Conservation (phyloP, 179 eudicot genomes). For the Monotropa hypopitys region DNA sequence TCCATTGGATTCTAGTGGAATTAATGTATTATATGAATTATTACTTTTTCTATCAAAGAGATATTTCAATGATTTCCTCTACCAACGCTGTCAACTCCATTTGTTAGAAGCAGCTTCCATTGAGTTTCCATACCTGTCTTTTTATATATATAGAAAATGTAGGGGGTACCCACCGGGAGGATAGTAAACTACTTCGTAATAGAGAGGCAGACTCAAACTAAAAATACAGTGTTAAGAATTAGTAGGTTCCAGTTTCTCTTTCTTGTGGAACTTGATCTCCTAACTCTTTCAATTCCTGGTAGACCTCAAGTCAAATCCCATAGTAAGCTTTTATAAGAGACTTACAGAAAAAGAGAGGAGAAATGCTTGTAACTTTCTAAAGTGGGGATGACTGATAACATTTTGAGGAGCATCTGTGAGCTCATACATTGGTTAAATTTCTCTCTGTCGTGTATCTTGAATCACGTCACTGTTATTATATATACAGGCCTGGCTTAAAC, state of each 20-base stretch:
- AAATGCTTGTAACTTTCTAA: neutral
- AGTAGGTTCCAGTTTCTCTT: neutral
- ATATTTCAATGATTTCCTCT: no score
- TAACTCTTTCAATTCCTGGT: neutral
- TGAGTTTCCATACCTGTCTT: no score
- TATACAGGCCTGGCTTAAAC: constrained; percentile 77
- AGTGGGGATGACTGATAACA: neutral
- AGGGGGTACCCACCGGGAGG: no score
- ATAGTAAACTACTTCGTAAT: no score
- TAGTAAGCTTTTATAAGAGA: neutral
- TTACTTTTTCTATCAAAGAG: no score
- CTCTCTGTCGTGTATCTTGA: neutral
- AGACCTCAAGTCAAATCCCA: neutral
- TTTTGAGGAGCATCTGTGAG: neutral
- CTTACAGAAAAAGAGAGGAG: neutral
- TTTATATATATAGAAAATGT: no score
- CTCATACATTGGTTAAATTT: neutral
- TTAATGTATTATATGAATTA: no score
- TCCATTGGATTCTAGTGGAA: no score
- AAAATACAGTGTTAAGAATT: neutral
- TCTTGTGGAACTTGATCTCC: neutral
- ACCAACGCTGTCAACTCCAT: no score
- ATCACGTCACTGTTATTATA: constrained; percentile 4
- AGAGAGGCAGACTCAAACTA: no score
- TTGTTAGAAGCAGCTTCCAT: no score